These are phyloP conservation scores for Trichosporon sp. DNA, from an alignment of 1,284 basidiomycete genomes.

Conservation along the genomic window DNA sequence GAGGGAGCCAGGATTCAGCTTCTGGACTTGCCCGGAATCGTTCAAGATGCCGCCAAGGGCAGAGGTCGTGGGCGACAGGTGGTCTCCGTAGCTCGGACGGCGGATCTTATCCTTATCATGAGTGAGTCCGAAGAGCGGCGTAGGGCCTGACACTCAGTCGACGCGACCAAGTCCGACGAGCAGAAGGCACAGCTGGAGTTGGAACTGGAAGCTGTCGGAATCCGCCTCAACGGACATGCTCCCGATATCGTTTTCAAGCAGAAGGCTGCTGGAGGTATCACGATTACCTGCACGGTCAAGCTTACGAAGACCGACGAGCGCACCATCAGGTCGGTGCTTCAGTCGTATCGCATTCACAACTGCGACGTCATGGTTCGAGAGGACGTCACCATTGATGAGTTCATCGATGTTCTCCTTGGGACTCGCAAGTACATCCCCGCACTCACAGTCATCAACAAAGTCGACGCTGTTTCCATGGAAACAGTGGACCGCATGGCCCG, in stretches of 20 bases:
- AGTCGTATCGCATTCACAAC: constrained; percentile 81
- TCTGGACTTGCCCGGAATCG: constrained; percentile 94
- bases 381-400: constrained; percentile 93
- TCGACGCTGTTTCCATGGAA: constrained; percentile 82
- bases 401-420: constrained; percentile 89
- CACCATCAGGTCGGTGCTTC: constrained; percentile 85
- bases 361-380: constrained; percentile 96
- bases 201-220: constrained; percentile 93
- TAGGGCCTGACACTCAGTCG: constrained; percentile 54
- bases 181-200: constrained; percentile 82
- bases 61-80: constrained; percentile 93
- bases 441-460: constrained; percentile 90
- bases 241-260: constrained; percentile 71
- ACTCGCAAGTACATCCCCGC: constrained; percentile 94
- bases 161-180: constrained; percentile 93
- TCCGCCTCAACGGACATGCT: constrained; percentile 80
- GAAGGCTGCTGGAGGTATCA: constrained; percentile 84
- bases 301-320: constrained; percentile 92
- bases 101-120: constrained; percentile 92
- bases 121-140: constrained; percentile 59
- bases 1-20: constrained; percentile 89
- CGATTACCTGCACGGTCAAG: constrained; percentile 85
- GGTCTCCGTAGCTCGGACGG: constrained; percentile 87
- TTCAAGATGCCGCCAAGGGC: constrained; percentile 89
- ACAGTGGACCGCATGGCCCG: constrained; percentile 83